Evolutionary conservation across 495 filamentous ascomycete species (phyloP), one percentile per base, ranked within the genome.

Genomic region (Achaetomiella virescens): DNA sequence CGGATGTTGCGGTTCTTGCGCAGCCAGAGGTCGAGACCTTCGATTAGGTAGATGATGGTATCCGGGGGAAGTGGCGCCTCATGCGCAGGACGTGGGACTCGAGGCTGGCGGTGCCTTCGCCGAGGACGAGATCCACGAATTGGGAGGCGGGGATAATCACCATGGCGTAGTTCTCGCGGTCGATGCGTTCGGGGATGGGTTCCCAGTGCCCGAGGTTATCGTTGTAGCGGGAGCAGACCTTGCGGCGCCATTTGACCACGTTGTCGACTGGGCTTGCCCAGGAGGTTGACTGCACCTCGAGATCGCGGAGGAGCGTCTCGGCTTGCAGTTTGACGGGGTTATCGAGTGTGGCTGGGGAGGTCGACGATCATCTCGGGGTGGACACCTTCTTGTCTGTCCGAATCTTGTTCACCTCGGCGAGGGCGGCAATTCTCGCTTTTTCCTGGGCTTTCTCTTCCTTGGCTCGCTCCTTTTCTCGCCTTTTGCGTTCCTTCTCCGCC

Each of bases 281-380:
- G 10, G 63, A 63, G 24, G 65, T 72, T 74, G 57, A 70, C 20
- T 74, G 61, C 17, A 70, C 65, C 25, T 67, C 66, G 38, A 73
- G 67, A 29, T 66, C 61, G 20, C 58, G 73, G 37, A 82, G 73
- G 22, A 82, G 76, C 18, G 81, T 80, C 21, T 81, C 77, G 6
- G 89, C 67, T 7, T 80, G 77, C 14, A 75, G 66, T 54, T 87
- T 78, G 51, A 84, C 78, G 43, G 79, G 72, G 9, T 72, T 53
- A 10, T 78, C 66, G 14, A 93, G 67, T 10, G 75, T 75, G 8
- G 63, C n/a, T 70, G 1, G 88, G 79, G 20, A 95, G 72, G 67
- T 91, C 86, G 5, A 90, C 76, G n/a, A 95, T 87, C 88, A 95
- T 93, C 69, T 95, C 89, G 1, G 78, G 80, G 80, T 80, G 0